Conservation (phyloP, 2,329 filamentous ascomycete species). For the Neonectria punicea region DNA sequence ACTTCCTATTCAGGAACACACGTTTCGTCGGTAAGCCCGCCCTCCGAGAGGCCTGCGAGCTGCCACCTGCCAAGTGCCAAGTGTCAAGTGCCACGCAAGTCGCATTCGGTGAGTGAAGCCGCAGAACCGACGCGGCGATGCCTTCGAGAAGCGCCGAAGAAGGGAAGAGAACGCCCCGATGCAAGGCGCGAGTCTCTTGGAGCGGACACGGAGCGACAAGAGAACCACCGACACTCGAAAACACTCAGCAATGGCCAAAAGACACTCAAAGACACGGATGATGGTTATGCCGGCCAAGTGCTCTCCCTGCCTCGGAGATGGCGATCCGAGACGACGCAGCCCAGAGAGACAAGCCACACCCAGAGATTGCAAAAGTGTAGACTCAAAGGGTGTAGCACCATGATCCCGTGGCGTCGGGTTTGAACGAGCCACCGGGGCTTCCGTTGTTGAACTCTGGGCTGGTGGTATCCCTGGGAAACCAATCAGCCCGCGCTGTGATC, state of each 20-base stretch:
- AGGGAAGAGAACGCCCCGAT: neutral
- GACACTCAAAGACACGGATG: neutral
- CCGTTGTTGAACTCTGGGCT: conserved; percentile 19
- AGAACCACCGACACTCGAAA: neutral
- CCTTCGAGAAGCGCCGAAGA: neutral
- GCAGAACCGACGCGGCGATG: neutral
- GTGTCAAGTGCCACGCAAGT: neutral
- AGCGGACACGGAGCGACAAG: neutral
- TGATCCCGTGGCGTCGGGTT: conserved; percentile 31
- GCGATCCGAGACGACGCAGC: neutral
- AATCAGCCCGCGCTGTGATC: neutral
- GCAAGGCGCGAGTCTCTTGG: neutral
- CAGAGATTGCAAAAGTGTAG: conserved; percentile 2
- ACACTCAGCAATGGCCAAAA: neutral
- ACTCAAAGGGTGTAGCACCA: conserved; percentile 13
- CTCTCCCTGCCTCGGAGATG: neutral
- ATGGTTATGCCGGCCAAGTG: neutral
- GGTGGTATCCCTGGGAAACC: neutral
- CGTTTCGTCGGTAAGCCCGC: neutral
- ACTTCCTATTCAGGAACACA: neutral
- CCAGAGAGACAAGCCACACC: conserved; percentile 30
- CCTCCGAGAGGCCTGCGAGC: neutral
- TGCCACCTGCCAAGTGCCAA: neutral
- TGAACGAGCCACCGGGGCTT: conserved; percentile 21
- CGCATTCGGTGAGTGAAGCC: neutral